Evolutionary conservation across 805 yeast species (phyloP).

Genomic region (Barnettozyma botsteinii): DNA sequence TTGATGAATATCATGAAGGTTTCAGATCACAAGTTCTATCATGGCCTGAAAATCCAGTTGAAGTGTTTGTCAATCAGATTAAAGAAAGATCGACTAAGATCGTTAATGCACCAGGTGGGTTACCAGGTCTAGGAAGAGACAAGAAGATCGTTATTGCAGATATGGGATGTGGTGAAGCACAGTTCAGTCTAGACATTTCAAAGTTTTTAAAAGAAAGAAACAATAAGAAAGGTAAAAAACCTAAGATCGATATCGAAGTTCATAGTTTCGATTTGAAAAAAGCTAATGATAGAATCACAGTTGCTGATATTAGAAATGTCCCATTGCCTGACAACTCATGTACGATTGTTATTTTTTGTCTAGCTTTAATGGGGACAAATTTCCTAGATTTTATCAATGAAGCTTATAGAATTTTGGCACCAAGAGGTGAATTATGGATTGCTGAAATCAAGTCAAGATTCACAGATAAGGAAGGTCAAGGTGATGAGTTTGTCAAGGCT

Average conservation of each 20-base stretch:
- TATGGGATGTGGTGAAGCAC: constrained; percentile 99
- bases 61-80: constrained; percentile 73
- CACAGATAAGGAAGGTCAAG: constrained; percentile 64
- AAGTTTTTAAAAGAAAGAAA: constrained; percentile 37
- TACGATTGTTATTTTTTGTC: constrained; percentile 85
- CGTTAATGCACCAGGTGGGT: constrained; percentile 94
- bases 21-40: constrained; percentile 90
- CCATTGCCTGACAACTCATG: constrained; percentile 79
- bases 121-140: constrained; percentile 57
- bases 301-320: constrained; percentile 91
- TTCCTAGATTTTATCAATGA: constrained; percentile 88
- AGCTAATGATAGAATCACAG: constrained; percentile 85
- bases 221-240: constrained; percentile 26
- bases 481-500: constrained; percentile 75
- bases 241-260: constrained; percentile 50
- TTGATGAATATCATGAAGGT: constrained; percentile 93
- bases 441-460: constrained; percentile 95
- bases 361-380: constrained; percentile 96
- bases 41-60: constrained; percentile 99
- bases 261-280: constrained; percentile 90
- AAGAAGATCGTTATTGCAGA: constrained; percentile 80
- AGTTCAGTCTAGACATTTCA: constrained; percentile 62
- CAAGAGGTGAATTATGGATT: constrained; percentile 94
- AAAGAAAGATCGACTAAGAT: constrained; percentile 52
- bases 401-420: constrained; percentile 80